Evolutionary conservation across 2,329 filamentous ascomycete genomes (phyloP), one percentile per base, ranked within the genome.

Genomic region (Stylonectria norvegica): DNA sequence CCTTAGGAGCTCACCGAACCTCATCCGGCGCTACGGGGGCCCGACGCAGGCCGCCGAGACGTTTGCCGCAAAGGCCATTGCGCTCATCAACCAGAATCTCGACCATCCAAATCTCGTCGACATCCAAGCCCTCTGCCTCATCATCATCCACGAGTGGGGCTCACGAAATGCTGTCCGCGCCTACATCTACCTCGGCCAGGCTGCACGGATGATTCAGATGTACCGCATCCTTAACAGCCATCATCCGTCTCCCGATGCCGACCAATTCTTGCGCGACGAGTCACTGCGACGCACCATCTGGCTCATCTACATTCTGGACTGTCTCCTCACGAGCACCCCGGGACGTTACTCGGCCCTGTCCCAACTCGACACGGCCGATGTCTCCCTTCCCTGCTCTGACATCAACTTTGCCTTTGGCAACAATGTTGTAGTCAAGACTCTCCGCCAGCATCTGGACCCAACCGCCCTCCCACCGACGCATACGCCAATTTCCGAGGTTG

Each of bases 141-240:
- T 81, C 49, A 75, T 79, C 49, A 77, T 81, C 37, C 78, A 81
- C 50, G 78, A 81, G 62, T 81, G 78, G 78, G 78, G 78, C 34
- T 75, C 73, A 42, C 65, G 78, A 29, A 80, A 79, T 58, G 78
- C 78, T 25, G 75, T 81, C 20, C 75, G 78, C 14, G 78, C 78
- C 46, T 81, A 81, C 66, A 74, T 79, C 58, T 80, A 80, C 56
- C 68, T 81, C 17, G 78, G 78, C 48, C 77, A 81, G 56, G 78
- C 78, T 20, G 72, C 76, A n/a, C 75, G 78, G 43, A 80, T 81
- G 76, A 70, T 78, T 20, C 78, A 81, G 63, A 81, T 81, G 78
- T 79, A 75, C 52, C 71, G 76, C 47, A 75, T 81, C 40, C 70
- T 81, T 32, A 75, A 78, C 50, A 70, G 69, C 28, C 76, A 78